These are phyloP conservation scores for Coprinopsis sp. DNA, from an alignment of 768 basidiomycete genomes.

Conservation along the genomic window DNA sequence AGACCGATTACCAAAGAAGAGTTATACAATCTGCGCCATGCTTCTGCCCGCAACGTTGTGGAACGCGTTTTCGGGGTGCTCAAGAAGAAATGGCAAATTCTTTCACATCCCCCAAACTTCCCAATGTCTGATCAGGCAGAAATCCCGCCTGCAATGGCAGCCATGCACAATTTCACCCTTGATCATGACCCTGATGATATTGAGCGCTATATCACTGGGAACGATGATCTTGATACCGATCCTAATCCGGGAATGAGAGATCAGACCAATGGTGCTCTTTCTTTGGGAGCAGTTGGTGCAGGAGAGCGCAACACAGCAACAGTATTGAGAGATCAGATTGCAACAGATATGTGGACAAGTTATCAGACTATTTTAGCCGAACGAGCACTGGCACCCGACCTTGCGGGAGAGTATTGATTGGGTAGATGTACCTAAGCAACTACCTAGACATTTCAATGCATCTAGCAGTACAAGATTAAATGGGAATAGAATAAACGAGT, in stretches of 20 bases:
- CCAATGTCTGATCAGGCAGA: conserved; percentile 15
- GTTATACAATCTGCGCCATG: conserved; percentile 38
- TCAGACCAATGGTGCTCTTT: conserved; percentile 6
- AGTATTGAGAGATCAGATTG: conserved; percentile 14
- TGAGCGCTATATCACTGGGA: conserved; percentile 5
- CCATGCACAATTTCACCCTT: conserved; percentile 16
- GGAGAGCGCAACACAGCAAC: conserved; percentile 8
- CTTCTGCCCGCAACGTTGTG: conserved; percentile 33
- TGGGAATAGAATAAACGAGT: conserved; percentile 5
- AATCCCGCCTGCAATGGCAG: conserved; percentile 19
- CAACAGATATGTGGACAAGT: conserved; percentile 18
- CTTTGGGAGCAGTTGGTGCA: conserved; percentile 24
- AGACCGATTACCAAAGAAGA: conserved; percentile 34
- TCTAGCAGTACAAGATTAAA: neutral
- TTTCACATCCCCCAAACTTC: conserved; percentile 16
- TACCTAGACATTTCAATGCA: neutral
- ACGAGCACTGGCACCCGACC: neutral
- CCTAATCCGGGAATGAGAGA: neutral
- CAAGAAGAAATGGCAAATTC: conserved; percentile 22
- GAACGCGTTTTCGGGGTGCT: conserved; percentile 35
- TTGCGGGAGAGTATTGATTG: conserved; percentile 4
- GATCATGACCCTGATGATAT: conserved; percentile 9
- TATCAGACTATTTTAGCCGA: conserved; percentile 6
- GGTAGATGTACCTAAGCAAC: neutral
- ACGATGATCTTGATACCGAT: conserved; percentile 11